Evolutionary conservation across 176 grass and related monocot genomes (phyloP).

Genomic region (Dendrocalamus sinicus): DNA sequence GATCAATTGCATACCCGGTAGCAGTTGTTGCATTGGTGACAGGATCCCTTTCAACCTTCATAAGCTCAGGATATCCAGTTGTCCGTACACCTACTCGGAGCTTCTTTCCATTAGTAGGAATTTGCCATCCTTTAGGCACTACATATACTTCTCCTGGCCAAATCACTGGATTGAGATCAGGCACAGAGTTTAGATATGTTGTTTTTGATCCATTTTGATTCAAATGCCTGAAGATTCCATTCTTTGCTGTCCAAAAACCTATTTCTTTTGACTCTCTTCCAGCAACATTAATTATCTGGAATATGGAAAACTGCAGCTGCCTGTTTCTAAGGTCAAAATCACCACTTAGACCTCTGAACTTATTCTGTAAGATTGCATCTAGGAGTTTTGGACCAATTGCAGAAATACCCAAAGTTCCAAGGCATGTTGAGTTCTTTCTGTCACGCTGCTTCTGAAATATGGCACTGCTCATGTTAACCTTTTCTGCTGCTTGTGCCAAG

Average conservation of each 20-base stretch:
- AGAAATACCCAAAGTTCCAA: slow-evolving; percentile 40
- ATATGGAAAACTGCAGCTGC: slow-evolving; percentile 42
- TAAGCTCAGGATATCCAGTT: slow-evolving; percentile 40
- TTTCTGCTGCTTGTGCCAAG: slow-evolving; percentile 52
- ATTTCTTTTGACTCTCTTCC: slow-evolving; percentile 27
- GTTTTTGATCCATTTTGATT: slow-evolving; percentile 25
- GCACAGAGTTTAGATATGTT: neutral
- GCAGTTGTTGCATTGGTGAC: slow-evolving; percentile 24
- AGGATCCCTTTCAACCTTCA: slow-evolving; percentile 45
- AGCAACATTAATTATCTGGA: slow-evolving; percentile 69
- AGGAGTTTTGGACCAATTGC: slow-evolving; percentile 41
- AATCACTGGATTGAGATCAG: slow-evolving; percentile 33
- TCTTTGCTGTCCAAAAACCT: slow-evolving; percentile 56
- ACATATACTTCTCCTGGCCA: slow-evolving; percentile 53
- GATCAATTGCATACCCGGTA: slow-evolving; percentile 33
- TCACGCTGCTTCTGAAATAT: neutral
- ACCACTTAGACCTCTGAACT: slow-evolving; percentile 44
- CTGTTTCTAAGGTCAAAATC: slow-evolving; percentile 47
- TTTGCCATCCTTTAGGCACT: slow-evolving; percentile 54
- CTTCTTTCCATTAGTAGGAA: slow-evolving; percentile 34
- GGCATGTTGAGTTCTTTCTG: slow-evolving; percentile 14
- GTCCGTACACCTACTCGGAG: slow-evolving; percentile 53
- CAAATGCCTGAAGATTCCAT: slow-evolving; percentile 34
- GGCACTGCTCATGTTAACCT: neutral
- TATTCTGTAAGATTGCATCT: slow-evolving; percentile 35